A percentile compares a stretch with the other conserved stretches of the same genome.
Conservation (phyloP, 371 early-diverging fungal genomes). For the Catenaria anguillulae region DNA sequence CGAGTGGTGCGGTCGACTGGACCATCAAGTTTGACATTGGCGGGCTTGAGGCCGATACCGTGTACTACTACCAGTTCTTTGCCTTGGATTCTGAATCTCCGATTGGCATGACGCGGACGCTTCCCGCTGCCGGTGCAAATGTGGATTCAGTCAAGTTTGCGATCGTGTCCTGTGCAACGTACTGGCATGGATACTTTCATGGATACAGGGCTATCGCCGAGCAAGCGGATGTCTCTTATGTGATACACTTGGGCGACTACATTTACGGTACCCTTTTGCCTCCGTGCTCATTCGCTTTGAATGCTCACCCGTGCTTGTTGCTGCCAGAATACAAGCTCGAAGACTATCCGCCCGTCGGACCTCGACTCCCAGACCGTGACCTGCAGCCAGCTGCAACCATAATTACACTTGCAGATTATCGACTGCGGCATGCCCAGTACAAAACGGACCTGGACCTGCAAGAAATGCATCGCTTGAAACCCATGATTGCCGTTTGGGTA, state of each 20-base stretch:
- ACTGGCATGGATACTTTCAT: neutral
- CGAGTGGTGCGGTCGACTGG: neutral
- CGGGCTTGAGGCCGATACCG: neutral
- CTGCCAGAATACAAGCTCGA: neutral
- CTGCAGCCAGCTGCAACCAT: too few species aligned
- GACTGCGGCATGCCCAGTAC: neutral
- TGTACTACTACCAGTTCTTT: neutral
- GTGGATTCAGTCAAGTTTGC: neutral
- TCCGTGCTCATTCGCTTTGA: too few species aligned
- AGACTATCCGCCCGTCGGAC: too few species aligned
- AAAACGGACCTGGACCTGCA: conserved; percentile 1
- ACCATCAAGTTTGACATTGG: conserved; percentile 2
- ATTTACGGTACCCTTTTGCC: too few species aligned
- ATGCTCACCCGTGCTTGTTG: too few species aligned
- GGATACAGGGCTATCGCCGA: neutral
- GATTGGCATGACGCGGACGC: neutral
- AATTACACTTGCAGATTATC: neutral
- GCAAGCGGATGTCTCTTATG: neutral
- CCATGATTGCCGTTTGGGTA: neutral
- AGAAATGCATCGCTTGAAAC: neutral
- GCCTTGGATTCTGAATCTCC: neutral
- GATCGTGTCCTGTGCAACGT: neutral
- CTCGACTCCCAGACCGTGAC: too few species aligned
- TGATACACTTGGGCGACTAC: too few species aligned
- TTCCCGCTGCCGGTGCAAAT: neutral